These are phyloP conservation scores for Lunularia cruciata DNA, from an alignment of 225 moss, liverwort and hornwort species.

Conservation along the genomic window DNA sequence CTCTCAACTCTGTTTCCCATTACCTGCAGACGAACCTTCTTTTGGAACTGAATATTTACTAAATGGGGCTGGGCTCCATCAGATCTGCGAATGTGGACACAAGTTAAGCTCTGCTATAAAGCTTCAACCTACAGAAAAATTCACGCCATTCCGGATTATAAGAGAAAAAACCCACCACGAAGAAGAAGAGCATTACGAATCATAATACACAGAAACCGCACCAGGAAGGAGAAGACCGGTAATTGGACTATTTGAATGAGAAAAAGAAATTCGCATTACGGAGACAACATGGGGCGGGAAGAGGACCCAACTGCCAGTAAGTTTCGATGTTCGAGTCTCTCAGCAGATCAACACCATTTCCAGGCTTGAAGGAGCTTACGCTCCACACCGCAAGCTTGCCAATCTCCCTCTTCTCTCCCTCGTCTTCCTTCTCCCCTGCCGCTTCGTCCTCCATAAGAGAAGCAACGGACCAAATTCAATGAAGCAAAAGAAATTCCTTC, in stretches of 20 bases:
- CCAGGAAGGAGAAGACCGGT: too few relatives aligned
- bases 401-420: conserved; percentile 77
- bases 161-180: background rate
- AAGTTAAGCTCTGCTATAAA: background rate
- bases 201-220: too few relatives aligned
- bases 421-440: conserved; percentile 54
- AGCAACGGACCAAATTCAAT: too few relatives aligned
- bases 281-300: background rate
- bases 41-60: conserved; percentile 92
- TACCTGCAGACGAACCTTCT: conserved; percentile 97
- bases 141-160: background rate
- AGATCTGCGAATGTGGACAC: conserved; percentile 49
- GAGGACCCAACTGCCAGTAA: conserved; percentile 69
- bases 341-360: conserved; percentile 91
- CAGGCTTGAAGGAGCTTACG: conserved; percentile 93
- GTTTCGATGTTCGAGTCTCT: conserved; percentile 85
- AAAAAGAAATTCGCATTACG: too few relatives aligned
- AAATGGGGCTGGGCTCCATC: conserved; percentile 94
- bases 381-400: conserved; percentile 97
- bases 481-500: too few relatives aligned
- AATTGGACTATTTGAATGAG: too few relatives aligned
- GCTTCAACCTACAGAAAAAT: background rate
- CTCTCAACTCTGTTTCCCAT: background rate
- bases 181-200: background rate
- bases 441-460: conserved; percentile 52